Evolutionary conservation across 345 rosid genomes (phyloP).

Genomic region (Trapa incisa): DNA sequence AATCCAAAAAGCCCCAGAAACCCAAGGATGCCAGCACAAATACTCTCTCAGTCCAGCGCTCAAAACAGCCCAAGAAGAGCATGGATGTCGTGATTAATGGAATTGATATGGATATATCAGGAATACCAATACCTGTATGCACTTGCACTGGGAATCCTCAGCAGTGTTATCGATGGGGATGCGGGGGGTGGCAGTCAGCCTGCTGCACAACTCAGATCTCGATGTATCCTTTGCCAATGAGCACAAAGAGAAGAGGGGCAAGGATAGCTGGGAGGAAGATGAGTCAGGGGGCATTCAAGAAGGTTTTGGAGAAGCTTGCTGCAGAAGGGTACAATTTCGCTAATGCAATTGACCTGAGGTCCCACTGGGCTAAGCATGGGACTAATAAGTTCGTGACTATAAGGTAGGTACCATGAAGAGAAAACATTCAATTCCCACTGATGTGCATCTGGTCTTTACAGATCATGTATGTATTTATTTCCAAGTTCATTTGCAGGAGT

Average conservation of each 20-base stretch:
- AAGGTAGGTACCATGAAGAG: conserved; percentile 38
- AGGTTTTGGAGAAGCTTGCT: conserved; percentile 89
- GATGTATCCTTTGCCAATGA: conserved; percentile 89
- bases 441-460: conserved; percentile 25
- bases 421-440: conserved; percentile 7
- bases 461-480: conserved; percentile 24
- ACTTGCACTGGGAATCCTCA: conserved; percentile 89
- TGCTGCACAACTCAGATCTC: conserved; percentile 88
- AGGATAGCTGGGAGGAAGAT: conserved; percentile 97
- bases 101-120: conserved; percentile 71
- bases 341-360: conserved; percentile 76
- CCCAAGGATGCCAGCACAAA: conserved; percentile 36
- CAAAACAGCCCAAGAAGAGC: conserved; percentile 73
- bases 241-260: conserved; percentile 90
- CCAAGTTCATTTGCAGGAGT: neutral
- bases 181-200: conserved; percentile 99
- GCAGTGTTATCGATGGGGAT: conserved; percentile 98
- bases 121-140: conserved; percentile 82
- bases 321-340: conserved; percentile 73
- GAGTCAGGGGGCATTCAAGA: conserved; percentile 98
- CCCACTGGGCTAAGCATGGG: conserved; percentile 97
- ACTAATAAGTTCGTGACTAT: conserved; percentile 98
- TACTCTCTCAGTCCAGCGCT: conserved; percentile 28
- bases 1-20: conserved; percentile 73
- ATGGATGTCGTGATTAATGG: conserved; percentile 76